Conservation (phyloP, 345 rosid species). For the Pistacia vera region DNA sequence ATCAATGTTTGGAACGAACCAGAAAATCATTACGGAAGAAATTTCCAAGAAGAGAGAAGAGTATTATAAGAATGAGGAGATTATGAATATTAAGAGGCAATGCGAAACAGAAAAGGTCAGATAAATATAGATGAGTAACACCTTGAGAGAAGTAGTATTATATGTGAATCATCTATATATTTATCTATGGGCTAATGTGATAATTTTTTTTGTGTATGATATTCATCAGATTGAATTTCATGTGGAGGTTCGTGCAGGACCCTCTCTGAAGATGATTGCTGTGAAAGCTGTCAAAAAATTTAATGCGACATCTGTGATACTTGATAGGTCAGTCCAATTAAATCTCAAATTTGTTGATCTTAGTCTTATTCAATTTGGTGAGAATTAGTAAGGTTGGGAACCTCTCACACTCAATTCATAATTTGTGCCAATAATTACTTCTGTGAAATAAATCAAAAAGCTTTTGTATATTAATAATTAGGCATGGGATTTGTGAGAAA, state of each 20-base stretch:
- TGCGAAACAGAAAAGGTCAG: constrained; percentile 46
- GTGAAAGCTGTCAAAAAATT: constrained; percentile 36
- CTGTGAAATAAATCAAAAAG: no score
- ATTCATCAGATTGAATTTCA: constrained; percentile 43
- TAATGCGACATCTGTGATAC: constrained; percentile 55
- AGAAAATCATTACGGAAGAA: constrained; percentile 43
- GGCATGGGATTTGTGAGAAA: no score
- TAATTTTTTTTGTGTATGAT: neutral
- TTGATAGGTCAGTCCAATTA: constrained; percentile 49
- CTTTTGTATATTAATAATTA: no score
- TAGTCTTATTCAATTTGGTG: neutral
- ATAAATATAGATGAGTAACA: neutral
- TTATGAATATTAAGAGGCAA: constrained; percentile 29
- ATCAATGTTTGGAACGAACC: constrained; percentile 47
- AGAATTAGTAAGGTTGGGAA: no score
- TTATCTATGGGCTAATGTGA: neutral
- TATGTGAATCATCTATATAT: no score
- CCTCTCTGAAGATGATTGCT: constrained; percentile 37
- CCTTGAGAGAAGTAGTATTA: no score
- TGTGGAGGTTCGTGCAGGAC: constrained; percentile 42
- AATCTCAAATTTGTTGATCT: neutral
- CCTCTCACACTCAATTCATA: no score
- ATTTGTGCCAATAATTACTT: no score
- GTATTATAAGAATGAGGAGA: constrained; percentile 38
- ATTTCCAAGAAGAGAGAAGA: constrained; percentile 45